A percentile compares a stretch with the other conserved stretches of the same genome.
These are phyloP conservation scores for Penicillium polonicum DNA, from an alignment of 2,329 filamentous ascomycete species.

Conservation along the genomic window DNA sequence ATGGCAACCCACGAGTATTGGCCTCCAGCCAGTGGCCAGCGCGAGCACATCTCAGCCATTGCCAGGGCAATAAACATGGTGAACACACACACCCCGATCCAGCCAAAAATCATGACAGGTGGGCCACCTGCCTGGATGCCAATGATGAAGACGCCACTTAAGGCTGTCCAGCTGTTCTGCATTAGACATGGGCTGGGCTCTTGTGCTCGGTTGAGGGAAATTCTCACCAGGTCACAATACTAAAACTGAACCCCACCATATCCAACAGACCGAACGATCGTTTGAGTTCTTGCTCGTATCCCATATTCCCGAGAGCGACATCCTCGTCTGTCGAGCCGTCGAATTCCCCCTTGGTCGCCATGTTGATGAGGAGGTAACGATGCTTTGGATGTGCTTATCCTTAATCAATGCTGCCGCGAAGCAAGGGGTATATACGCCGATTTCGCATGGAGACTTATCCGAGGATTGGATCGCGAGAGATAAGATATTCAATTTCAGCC, in stretches of 20 bases:
- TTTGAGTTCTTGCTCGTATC: slow-evolving; percentile 50
- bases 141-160: slow-evolving; percentile 54
- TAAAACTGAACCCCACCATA: slow-evolving; percentile 59
- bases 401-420: background rate
- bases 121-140: slow-evolving; percentile 55
- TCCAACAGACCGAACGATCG: slow-evolving; percentile 54
- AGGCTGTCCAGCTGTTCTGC: slow-evolving; percentile 49
- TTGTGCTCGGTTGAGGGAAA: background rate
- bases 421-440: background rate
- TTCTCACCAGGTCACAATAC: slow-evolving; percentile 51
- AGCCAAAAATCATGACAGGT: slow-evolving; percentile 57
- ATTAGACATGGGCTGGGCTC: background rate
- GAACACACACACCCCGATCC: slow-evolving; percentile 52
- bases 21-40: slow-evolving; percentile 54
- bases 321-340: slow-evolving; percentile 23
- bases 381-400: background rate
- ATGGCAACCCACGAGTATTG: slow-evolving; percentile 58
- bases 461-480: background rate
- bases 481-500: background rate
- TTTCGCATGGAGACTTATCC: background rate
- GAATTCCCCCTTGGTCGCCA: slow-evolving; percentile 10
- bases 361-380: background rate
- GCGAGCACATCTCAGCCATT: slow-evolving; percentile 57
- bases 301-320: slow-evolving; percentile 30
- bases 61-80: slow-evolving; percentile 53